Percentiles rank a stretch among this genome's conserved stretches.
These are phyloP conservation scores for Fusarium mexicanum DNA, from an alignment of 2,329 filamentous ascomycete species.

Conservation along the genomic window DNA sequence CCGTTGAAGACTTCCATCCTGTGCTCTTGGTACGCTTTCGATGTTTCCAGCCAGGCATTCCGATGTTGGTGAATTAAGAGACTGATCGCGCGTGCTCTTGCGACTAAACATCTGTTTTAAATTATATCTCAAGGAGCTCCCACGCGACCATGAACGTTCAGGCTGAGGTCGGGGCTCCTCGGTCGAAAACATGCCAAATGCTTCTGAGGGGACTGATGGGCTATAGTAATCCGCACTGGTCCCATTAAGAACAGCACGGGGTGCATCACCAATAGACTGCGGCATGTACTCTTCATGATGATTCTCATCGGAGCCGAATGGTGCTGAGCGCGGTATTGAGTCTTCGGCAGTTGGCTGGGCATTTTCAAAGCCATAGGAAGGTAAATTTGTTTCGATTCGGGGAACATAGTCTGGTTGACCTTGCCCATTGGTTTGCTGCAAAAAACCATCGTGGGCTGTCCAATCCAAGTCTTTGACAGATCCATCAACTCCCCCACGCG, in stretches of 20 bases:
- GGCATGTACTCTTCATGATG: conserved; percentile 44
- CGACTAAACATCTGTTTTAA: conserved; percentile 50
- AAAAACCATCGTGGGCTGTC: conserved; percentile 32
- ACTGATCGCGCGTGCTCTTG: conserved; percentile 47
- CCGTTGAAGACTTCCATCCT: conserved; percentile 35
- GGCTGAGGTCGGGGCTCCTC: conserved; percentile 37
- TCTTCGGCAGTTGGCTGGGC: conserved; percentile 20
- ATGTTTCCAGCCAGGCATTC: conserved; percentile 27
- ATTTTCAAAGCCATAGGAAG: conserved; percentile 5
- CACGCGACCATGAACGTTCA: conserved; percentile 44
- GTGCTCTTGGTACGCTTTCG: conserved; percentile 14
- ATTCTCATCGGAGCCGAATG: conserved; percentile 36
- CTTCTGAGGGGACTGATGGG: conserved; percentile 52
- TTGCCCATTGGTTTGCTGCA: conserved; percentile 26
- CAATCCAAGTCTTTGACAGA: conserved; percentile 43
- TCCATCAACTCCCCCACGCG: conserved; percentile 41
- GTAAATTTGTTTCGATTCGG: conserved; percentile 30
- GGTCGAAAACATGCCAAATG: conserved; percentile 52
- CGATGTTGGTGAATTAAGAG: conserved; percentile 42
- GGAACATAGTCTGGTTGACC: conserved; percentile 16
- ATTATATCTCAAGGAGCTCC: conserved; percentile 50
- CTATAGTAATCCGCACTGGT: conserved; percentile 56
- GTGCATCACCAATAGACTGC: conserved; percentile 41
- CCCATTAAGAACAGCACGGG: conserved; percentile 47
- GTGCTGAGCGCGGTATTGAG: conserved; percentile 30